These are phyloP conservation scores for Babesia divergens DNA, from an alignment of 169 alveolate species.

Conservation along the genomic window DNA sequence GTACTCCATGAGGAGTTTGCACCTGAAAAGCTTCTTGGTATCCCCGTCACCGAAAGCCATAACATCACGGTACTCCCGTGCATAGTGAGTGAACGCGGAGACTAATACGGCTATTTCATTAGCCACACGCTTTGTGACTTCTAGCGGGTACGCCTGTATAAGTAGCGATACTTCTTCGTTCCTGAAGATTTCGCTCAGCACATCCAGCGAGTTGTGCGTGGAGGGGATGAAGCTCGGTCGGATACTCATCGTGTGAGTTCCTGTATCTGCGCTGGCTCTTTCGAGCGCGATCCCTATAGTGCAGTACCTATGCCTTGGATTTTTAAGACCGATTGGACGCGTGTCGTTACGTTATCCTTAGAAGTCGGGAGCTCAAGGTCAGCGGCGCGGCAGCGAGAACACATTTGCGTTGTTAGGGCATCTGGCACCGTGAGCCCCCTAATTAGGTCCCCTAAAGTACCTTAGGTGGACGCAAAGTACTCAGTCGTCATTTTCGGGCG, in stretches of 20 bases:
- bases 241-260: slow-evolving; percentile 1
- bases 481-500: too few species aligned
- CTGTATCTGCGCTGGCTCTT: too few species aligned
- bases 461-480: too few species aligned
- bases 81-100: slow-evolving; percentile 20
- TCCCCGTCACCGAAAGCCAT: slow-evolving; percentile 19
- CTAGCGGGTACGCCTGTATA: slow-evolving; percentile 63
- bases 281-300: too few species aligned
- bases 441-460: too few species aligned
- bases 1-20: slow-evolving; percentile 59
- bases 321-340: too few species aligned
- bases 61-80: slow-evolving; percentile 42
- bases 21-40: slow-evolving; percentile 37
- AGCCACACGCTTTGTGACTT: slow-evolving; percentile 51
- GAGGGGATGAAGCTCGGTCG: background rate
- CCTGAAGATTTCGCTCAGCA: slow-evolving; percentile 43
- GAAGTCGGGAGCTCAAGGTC: too few species aligned
- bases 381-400: too few species aligned
- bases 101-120: slow-evolving; percentile 42
- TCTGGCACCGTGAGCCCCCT: too few species aligned
- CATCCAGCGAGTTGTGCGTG: slow-evolving; percentile 39
- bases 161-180: slow-evolving; percentile 47
- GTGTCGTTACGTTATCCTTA: too few species aligned
- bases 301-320: too few species aligned
- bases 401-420: too few species aligned